Evolutionary conservation across 1,284 basidiomycete genomes (phyloP), one percentile per base, ranked within the genome.

Genomic region (Hemileccinum hortonii): DNA sequence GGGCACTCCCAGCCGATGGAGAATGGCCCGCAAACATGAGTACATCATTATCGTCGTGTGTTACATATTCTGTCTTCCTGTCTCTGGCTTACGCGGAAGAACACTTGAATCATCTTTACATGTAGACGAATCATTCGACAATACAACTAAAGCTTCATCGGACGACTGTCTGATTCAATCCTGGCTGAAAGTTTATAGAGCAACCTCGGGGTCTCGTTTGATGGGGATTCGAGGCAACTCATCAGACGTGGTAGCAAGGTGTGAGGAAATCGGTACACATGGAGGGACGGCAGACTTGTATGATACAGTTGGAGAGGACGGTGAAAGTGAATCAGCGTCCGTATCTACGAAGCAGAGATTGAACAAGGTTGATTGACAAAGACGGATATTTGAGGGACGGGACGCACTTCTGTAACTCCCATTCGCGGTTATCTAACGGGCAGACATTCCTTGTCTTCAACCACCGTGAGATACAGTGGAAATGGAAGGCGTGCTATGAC

Each of bases 391-490:
- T 6, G 8, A 18, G 2, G 39, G 26, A 38, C 4, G 12, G 6
- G 12, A 78, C 87, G 59, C 73, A 94, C 90, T 94, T 94, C 75
- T 96, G 93, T 64, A 93, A 74, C 67, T 94, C 93, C 92, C 94
- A 94, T 68, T 94, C 92, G 67, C 91, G 84, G 75, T 99, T 99
- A 74, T 99, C 97, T 53, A 99, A 76, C 4, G 96, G 97, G 71
- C 97, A 99, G 42, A 99, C 97, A 73, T 98, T 97, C 61, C 97
- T 84, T 18, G 97, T 98, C 81, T 99, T 99, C 61, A 99, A 82
- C 97, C 97, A 99, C 48, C 97, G 87, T 19, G 95, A 97, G 69
- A 99, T 99, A 74, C 96, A 99, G 73, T 99, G 96, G 76, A 99
- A 99, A 75, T 99, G 96, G 82, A 99, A 99, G 6, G 96, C 96